A percentile compares a stretch with the other conserved stretches of the same genome.
phyloP scores from a whole-genome alignment of 257 asterid genomes.

The Fraxinus cuspidata region DNA sequence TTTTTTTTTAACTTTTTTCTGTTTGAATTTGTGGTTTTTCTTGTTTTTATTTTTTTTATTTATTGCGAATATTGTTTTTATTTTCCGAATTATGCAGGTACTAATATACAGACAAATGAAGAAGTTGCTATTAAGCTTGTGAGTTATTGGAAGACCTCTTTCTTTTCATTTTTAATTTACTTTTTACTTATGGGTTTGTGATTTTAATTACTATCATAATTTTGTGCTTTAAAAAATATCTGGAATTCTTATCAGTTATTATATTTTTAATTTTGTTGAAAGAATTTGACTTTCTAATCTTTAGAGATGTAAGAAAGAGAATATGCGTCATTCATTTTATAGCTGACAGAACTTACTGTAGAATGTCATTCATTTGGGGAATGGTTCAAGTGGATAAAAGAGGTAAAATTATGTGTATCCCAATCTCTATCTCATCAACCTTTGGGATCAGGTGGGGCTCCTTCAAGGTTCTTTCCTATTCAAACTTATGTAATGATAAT shows the following conservation, averaged over 20 bases:
- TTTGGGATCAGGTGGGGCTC: not conserved
- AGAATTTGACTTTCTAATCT: not conserved
- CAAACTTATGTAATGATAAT: not conserved
- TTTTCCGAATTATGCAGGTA: constrained; percentile 42
- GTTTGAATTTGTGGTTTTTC: constrained; percentile 9
- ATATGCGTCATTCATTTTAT: not conserved
- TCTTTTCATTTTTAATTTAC: not conserved
- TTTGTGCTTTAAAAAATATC: not conserved
- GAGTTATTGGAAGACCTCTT: constrained; percentile 31
- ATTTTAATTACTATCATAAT: not conserved
- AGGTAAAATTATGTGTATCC: not conserved
- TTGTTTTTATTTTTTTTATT: not conserved
- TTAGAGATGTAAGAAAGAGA: not conserved
- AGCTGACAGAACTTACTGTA: not conserved
- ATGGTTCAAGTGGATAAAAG: not conserved
- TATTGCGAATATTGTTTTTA: not conserved
- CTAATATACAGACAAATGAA: constrained; percentile 77
- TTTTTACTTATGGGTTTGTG: constrained; percentile 11
- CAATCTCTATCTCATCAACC: not conserved
- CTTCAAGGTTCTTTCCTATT: not conserved
- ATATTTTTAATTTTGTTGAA: not conserved
- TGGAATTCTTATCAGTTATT: not conserved
- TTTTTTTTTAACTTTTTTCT: not conserved
- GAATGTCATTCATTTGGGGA: not conserved
- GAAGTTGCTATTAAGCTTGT: constrained; percentile 93